Percentiles rank a stretch among this genome's conserved stretches.
phyloP scores from a whole-genome alignment of 2,329 filamentous ascomycete genomes.

The Epichloe amarillans region DNA sequence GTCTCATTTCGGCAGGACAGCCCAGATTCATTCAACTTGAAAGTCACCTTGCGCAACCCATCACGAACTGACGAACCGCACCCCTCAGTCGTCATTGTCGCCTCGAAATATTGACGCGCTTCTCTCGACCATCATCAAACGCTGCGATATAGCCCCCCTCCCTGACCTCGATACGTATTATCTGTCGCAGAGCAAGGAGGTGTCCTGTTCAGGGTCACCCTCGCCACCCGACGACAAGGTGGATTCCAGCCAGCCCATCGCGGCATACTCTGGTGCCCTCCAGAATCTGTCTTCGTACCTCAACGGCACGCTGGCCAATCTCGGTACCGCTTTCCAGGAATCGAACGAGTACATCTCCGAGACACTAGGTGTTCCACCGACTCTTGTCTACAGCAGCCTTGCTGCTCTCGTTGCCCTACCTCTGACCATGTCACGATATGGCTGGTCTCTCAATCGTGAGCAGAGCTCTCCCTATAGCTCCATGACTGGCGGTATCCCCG shows the following conservation, averaged over 20 bases:
- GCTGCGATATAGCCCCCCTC: neutral
- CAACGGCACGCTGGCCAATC: constrained; percentile 35
- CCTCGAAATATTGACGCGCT: neutral
- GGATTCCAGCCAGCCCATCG: constrained; percentile 44
- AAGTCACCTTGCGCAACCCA: neutral
- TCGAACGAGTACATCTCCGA: constrained; percentile 39
- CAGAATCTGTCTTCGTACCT: constrained; percentile 47
- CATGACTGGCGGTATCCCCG: constrained; percentile 34
- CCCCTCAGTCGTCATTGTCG: neutral
- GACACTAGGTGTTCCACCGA: constrained; percentile 35
- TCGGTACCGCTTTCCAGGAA: constrained; percentile 33
- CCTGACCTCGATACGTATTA: neutral
- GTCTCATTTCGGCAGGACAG: neutral
- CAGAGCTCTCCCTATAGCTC: constrained; percentile 40
- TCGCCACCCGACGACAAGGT: constrained; percentile 37
- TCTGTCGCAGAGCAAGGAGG: constrained; percentile 9
- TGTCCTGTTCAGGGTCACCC: constrained; percentile 24
- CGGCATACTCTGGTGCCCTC: constrained; percentile 51
- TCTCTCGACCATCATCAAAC: neutral
- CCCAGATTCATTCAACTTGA: neutral
- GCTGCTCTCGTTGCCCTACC: constrained; percentile 35
- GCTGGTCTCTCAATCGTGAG: constrained; percentile 32
- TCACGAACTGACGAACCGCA: neutral
- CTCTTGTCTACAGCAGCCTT: constrained; percentile 36
- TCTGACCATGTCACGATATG: constrained; percentile 41